phyloP scores from a whole-genome alignment of 1,139 yeast genomes.

The Arxiozyma bovina region DNA sequence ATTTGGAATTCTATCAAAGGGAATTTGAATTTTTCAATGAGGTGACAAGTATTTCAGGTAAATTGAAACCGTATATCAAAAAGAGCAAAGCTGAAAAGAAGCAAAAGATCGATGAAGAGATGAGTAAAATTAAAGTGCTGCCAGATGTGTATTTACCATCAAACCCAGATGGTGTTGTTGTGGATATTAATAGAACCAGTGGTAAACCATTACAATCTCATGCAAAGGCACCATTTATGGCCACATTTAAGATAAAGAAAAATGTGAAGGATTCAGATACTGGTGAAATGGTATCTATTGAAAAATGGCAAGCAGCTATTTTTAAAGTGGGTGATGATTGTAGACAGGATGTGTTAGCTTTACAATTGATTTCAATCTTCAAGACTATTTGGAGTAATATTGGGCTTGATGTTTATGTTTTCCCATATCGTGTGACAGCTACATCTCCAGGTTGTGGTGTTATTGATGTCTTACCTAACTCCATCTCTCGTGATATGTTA shows the following conservation, averaged over 20 bases:
- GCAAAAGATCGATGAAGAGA: slow-evolving; percentile 91
- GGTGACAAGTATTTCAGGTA: slow-evolving; percentile 89
- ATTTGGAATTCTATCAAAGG: slow-evolving; percentile 59
- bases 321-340: slow-evolving; percentile 99
- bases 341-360: slow-evolving; percentile 91
- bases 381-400: slow-evolving; percentile 81
- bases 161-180: slow-evolving; percentile 90
- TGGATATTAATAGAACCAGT: slow-evolving; percentile 84
- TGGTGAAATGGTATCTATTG: slow-evolving; percentile 32
- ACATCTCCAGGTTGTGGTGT: slow-evolving; percentile 99
- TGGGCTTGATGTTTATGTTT: slow-evolving; percentile 84
- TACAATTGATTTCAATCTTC: slow-evolving; percentile 86
- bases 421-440: slow-evolving; percentile 92
- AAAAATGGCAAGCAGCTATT: slow-evolving; percentile 87
- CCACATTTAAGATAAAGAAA: slow-evolving; percentile 76
- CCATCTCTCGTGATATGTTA: slow-evolving; percentile 93
- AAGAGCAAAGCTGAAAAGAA: slow-evolving; percentile 95
- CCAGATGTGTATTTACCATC: slow-evolving; percentile 91
- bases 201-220: slow-evolving; percentile 97
- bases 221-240: slow-evolving; percentile 98
- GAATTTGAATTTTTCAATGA: slow-evolving; percentile 88
- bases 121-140: slow-evolving; percentile 67
- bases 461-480: slow-evolving; percentile 91
- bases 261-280: slow-evolving; percentile 42
- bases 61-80: slow-evolving; percentile 85